Evolutionary conservation across 257 asterid species (phyloP).

Genomic region (Lithospermum erythrorhizon): DNA sequence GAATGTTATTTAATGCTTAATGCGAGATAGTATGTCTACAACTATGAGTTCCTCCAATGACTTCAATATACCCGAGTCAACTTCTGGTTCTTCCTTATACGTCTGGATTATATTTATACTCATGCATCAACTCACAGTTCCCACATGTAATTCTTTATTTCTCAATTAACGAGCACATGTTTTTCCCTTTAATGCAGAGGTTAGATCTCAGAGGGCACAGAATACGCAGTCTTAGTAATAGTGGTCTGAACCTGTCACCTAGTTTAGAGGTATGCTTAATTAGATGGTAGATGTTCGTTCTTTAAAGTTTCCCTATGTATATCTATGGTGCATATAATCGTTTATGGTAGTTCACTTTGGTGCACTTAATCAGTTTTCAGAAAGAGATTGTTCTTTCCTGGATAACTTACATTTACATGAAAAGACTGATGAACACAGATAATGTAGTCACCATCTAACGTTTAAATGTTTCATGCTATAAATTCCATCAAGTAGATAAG

Average conservation of each 20-base stretch:
- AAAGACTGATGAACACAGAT: too few species aligned
- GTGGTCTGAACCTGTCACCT: slow-evolving; percentile 69
- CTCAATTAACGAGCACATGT: slow-evolving; percentile 4
- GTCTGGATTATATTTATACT: too few species aligned
- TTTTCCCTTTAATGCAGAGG: slow-evolving; percentile 44
- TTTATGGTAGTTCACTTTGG: neutral
- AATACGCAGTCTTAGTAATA: slow-evolving; percentile 61
- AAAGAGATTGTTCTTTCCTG: too few species aligned
- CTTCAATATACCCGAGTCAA: too few species aligned
- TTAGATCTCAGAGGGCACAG: slow-evolving; percentile 98
- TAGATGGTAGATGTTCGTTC: neutral
- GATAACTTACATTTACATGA: too few species aligned
- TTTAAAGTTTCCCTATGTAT: neutral
- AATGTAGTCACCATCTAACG: too few species aligned
- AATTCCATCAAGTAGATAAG: neutral
- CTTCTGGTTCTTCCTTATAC: too few species aligned
- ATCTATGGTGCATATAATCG: neutral
- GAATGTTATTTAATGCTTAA: too few species aligned
- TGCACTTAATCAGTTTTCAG: neutral
- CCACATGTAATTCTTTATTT: neutral
- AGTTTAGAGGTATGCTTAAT: slow-evolving; percentile 67
- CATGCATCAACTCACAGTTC: too few species aligned
- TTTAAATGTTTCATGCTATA: too few species aligned
- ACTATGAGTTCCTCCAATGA: too few species aligned
- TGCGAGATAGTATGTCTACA: too few species aligned